Evolutionary conservation across 1,139 yeast species (phyloP).

Genomic region (Kodamaea anthophila): DNA sequence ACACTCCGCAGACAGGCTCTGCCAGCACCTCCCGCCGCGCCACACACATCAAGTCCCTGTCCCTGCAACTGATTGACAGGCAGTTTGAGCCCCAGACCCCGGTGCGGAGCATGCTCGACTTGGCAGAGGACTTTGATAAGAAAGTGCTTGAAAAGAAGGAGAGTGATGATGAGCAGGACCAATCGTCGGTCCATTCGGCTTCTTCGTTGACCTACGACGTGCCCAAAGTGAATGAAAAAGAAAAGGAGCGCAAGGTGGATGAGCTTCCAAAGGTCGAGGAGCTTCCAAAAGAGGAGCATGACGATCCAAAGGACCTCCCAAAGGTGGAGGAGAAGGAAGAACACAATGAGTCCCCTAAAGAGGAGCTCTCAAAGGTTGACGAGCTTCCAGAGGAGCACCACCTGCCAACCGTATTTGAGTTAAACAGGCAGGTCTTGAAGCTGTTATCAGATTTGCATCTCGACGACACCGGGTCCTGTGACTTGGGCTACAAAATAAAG

Average conservation of each 20-base stretch:
- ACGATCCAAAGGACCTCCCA: slow-evolving; percentile 1
- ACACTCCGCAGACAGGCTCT: slow-evolving; percentile 15
- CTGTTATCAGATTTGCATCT: slow-evolving; percentile 16
- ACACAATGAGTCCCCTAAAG: slow-evolving; percentile 7
- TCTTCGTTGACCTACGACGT: slow-evolving; percentile 17
- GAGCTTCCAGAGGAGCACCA: slow-evolving; percentile 4
- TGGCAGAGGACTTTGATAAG: slow-evolving; percentile 12
- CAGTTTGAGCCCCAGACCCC: slow-evolving; percentile 24
- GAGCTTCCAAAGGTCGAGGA: slow-evolving; percentile 16
- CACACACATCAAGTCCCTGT: slow-evolving; percentile 16
- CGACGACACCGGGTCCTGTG: slow-evolving; percentile 33
- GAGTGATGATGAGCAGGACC: slow-evolving; percentile 1
- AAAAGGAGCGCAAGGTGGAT: background rate
- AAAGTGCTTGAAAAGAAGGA: slow-evolving; percentile 1
- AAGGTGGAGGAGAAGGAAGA: slow-evolving; percentile 2
- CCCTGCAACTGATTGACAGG: slow-evolving; percentile 8
- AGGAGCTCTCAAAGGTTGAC: slow-evolving; percentile 4
- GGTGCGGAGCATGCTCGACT: slow-evolving; percentile 38
- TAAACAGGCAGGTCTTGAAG: slow-evolving; percentile 7
- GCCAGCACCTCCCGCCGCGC: slow-evolving; percentile 24
- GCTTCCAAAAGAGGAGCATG: too few species aligned
- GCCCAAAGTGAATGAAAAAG: background rate
- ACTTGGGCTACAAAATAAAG: slow-evolving; percentile 39
- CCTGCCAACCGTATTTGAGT: slow-evolving; percentile 7
- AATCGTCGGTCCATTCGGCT: slow-evolving; percentile 14